phyloP scores from a whole-genome alignment of 1,284 basidiomycete genomes.

The Heterobasidion annosum region DNA sequence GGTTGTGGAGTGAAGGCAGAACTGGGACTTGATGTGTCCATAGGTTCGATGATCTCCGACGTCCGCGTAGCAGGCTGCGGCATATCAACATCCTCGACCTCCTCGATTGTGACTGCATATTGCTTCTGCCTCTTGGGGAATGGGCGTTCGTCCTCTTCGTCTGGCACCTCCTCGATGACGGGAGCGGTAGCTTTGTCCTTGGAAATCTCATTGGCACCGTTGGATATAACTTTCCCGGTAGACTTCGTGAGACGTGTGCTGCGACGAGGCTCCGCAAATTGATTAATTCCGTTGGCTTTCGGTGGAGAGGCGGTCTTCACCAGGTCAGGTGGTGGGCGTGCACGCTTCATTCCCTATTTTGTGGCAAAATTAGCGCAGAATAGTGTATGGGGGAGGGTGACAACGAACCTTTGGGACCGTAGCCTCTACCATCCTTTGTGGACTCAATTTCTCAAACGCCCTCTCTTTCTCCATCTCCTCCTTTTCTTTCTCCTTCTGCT shows the following conservation, averaged over 20 bases:
- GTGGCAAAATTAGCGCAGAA: slow-evolving; percentile 2
- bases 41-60: slow-evolving; percentile 32
- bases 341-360: slow-evolving; percentile 57
- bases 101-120: slow-evolving; percentile 17
- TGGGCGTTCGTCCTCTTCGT: slow-evolving; percentile 24
- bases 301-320: slow-evolving; percentile 9
- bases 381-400: not conserved
- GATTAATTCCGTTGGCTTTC: slow-evolving; percentile 12
- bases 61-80: slow-evolving; percentile 17
- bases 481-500: slow-evolving; percentile 18
- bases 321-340: slow-evolving; percentile 46
- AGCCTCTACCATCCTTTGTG: slow-evolving; percentile 61
- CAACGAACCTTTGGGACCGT: slow-evolving; percentile 53
- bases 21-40: slow-evolving; percentile 12
- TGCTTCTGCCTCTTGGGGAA: slow-evolving; percentile 32
- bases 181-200: not conserved
- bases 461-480: slow-evolving; percentile 21
- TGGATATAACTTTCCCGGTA: slow-evolving; percentile 11
- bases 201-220: slow-evolving; percentile 13
- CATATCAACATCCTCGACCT: slow-evolving; percentile 23
- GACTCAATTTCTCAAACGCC: slow-evolving; percentile 29
- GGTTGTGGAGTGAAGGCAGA: slow-evolving; percentile 1
- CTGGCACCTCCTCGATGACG: slow-evolving; percentile 12
- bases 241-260: slow-evolving; percentile 15
- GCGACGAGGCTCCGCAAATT: slow-evolving; percentile 12